Evolutionary conservation across 106 monocot species (phyloP).

Genomic region (Iris macrosiphon): DNA sequence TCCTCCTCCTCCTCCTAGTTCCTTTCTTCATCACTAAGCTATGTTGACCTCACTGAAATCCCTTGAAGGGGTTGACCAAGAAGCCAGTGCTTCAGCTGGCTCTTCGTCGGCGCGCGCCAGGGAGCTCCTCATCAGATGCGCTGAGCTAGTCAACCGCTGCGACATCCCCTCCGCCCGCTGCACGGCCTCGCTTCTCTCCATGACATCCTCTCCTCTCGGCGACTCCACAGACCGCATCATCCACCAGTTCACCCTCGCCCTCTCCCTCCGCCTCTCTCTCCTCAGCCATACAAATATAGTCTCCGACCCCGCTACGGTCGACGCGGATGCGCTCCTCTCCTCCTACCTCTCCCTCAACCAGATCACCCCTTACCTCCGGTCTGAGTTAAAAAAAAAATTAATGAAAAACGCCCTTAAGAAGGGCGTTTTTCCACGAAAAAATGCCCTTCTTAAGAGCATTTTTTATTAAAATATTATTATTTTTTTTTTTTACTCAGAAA

Average conservation of each 20-base stretch:
- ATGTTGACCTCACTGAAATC: slow-evolving; percentile 60
- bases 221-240: slow-evolving; percentile 70
- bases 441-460: no score
- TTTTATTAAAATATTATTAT: no score
- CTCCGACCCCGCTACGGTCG: slow-evolving; percentile 12
- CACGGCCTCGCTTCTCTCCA: slow-evolving; percentile 29
- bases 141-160: slow-evolving; percentile 36
- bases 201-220: slow-evolving; percentile 42
- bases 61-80: slow-evolving; percentile 24
- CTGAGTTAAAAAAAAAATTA: no score
- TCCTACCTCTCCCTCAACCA: slow-evolving; percentile 72
- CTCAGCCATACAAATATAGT: no score
- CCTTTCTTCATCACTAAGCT: not conserved
- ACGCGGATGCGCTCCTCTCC: slow-evolving; percentile 20
- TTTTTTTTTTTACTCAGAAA: no score
- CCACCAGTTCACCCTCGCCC: slow-evolving; percentile 73
- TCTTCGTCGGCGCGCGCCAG: slow-evolving; percentile 14
- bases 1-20: not conserved
- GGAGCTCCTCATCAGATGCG: slow-evolving; percentile 56
- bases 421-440: no score
- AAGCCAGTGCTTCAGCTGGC: no score
- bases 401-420: no score
- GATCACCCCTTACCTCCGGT: slow-evolving; percentile 88
- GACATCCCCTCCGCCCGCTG: slow-evolving; percentile 41
- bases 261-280: slow-evolving; percentile 43